phyloP scores from a whole-genome alignment of 2,329 filamentous ascomycete genomes.

The Diaporthe amygdali region DNA sequence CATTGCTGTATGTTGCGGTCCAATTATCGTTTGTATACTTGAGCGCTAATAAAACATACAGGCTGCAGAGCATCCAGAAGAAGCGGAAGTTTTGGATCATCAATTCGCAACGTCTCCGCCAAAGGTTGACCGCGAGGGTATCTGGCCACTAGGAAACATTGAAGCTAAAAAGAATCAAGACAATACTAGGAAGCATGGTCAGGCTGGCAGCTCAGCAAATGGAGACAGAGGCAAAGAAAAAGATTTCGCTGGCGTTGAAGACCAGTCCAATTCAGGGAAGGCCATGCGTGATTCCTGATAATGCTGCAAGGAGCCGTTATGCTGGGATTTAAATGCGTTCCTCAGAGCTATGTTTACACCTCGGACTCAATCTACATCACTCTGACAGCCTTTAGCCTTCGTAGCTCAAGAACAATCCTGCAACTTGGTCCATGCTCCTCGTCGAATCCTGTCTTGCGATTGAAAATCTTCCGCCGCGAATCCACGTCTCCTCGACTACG shows the following conservation, averaged over 20 bases:
- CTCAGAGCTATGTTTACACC: neutral
- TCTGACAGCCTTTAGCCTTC: neutral
- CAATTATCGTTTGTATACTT: no score
- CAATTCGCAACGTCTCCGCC: neutral
- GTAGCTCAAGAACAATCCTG: neutral
- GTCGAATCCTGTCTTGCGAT: constrained; percentile 29
- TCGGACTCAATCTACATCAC: neutral
- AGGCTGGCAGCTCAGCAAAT: fast-evolving
- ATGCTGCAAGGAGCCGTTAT: neutral
- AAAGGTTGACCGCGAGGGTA: neutral
- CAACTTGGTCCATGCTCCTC: neutral
- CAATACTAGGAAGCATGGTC: neutral
- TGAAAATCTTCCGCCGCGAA: constrained; percentile 76
- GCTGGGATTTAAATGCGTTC: no score
- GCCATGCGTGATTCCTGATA: neutral
- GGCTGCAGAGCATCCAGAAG: neutral
- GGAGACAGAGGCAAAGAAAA: neutral
- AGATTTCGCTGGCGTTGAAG: neutral
- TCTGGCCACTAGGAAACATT: neutral
- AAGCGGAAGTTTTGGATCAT: neutral
- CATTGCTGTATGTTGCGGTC: neutral
- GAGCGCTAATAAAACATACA: neutral
- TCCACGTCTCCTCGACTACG: constrained; percentile 83
- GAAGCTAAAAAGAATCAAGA: neutral
- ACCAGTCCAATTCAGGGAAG: neutral